These are phyloP conservation scores for Xylaria venustula DNA, from an alignment of 495 filamentous ascomycete species.

Conservation along the genomic window DNA sequence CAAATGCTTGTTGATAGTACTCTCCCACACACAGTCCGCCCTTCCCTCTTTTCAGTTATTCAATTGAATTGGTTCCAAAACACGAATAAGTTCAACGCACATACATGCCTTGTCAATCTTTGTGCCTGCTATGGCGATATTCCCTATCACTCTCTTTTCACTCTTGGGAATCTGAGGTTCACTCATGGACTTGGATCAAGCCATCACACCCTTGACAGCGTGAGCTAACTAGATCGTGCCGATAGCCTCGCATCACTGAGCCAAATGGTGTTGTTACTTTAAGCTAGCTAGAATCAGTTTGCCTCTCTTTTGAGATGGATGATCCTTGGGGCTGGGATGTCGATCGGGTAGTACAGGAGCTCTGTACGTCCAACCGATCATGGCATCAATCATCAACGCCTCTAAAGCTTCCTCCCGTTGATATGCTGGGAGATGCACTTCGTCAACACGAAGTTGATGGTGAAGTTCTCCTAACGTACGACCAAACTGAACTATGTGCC, in stretches of 20 bases:
- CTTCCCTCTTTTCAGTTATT: too few relatives aligned
- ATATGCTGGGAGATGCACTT: constrained; percentile 51
- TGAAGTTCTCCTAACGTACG: constrained; percentile 53
- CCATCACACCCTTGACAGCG: background rate
- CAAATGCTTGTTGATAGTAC: too few relatives aligned
- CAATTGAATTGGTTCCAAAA: too few relatives aligned
- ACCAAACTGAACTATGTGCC: constrained; percentile 29
- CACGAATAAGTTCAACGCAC: too few relatives aligned
- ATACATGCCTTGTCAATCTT: too few relatives aligned
- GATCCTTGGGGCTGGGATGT: constrained; percentile 70
- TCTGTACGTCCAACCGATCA: constrained; percentile 55
- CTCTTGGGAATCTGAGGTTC: background rate
- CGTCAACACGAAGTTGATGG: constrained; percentile 62
- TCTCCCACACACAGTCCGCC: too few relatives aligned
- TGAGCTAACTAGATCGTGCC: background rate
- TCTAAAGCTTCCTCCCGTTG: constrained; percentile 47
- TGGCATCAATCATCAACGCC: constrained; percentile 35
- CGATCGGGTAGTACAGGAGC: constrained; percentile 61
- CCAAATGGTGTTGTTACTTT: background rate
- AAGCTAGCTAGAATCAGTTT: background rate
- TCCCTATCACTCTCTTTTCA: too few relatives aligned
- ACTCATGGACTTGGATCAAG: background rate
- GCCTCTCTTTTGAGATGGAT: constrained; percentile 15
- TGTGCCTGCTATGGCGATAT: too few relatives aligned
- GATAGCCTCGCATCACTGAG: background rate